Evolutionary conservation across 1,284 basidiomycete genomes (phyloP).

Genomic region (Marasmius oreades): DNA sequence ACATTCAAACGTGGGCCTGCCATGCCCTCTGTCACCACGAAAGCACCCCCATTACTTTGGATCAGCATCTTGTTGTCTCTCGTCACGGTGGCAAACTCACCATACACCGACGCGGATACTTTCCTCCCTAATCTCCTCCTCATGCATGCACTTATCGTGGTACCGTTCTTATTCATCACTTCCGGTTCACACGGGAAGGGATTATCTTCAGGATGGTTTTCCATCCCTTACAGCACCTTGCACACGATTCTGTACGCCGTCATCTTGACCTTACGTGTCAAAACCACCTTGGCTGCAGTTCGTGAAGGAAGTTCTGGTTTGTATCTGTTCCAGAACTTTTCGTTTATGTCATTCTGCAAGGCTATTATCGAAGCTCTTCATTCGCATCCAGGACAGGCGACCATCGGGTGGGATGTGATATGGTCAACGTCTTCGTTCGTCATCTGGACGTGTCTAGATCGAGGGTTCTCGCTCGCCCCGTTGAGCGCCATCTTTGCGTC

Average conservation of each 20-base stretch:
- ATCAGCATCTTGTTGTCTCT: slow-evolving; percentile 47
- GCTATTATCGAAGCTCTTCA: slow-evolving; percentile 39
- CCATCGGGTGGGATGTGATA: slow-evolving; percentile 64
- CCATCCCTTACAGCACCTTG: slow-evolving; percentile 28
- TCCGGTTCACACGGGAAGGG: slow-evolving; percentile 6
- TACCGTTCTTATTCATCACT: slow-evolving; percentile 44
- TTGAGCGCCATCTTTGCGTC: slow-evolving; percentile 4
- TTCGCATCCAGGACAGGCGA: slow-evolving; percentile 60
- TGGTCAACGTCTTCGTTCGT: slow-evolving; percentile 47
- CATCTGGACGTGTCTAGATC: slow-evolving; percentile 25
- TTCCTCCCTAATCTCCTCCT: slow-evolving; percentile 61
- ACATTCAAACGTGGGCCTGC: slow-evolving; percentile 5
- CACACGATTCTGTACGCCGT: slow-evolving; percentile 36
- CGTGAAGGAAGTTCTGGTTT: too few species aligned
- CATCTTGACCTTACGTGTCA: slow-evolving; percentile 36
- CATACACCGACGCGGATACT: slow-evolving; percentile 39
- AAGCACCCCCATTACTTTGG: slow-evolving; percentile 32
- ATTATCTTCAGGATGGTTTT: too few species aligned
- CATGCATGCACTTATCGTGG: slow-evolving; percentile 59
- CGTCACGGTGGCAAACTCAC: slow-evolving; percentile 44
- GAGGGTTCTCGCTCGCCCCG: background rate
- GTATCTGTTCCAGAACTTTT: too few species aligned
- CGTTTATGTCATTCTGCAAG: slow-evolving; percentile 18
- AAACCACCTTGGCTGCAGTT: slow-evolving; percentile 27
- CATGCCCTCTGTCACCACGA: too few species aligned